Evolutionary conservation across 495 filamentous ascomycete species (phyloP).

Genomic region (Trichoderma virens): DNA sequence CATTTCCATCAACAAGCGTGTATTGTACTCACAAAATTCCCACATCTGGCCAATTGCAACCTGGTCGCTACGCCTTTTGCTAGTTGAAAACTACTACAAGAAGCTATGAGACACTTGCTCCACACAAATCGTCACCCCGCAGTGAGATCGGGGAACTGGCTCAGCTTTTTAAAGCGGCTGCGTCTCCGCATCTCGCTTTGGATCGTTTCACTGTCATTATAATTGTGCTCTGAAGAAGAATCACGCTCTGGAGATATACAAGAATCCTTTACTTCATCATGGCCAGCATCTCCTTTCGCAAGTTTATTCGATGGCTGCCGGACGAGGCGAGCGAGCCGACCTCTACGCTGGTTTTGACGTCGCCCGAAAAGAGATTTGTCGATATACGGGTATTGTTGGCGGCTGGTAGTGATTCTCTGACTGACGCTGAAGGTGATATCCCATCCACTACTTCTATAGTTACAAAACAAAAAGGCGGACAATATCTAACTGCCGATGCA

Average conservation of each 20-base stretch:
- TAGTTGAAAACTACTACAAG: background rate
- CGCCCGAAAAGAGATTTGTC: constrained; percentile 38
- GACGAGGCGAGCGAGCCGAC: constrained; percentile 32
- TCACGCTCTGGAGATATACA: background rate
- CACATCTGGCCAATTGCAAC: background rate
- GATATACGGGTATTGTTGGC: constrained; percentile 37
- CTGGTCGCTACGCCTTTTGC: background rate
- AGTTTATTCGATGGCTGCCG: constrained; percentile 38
- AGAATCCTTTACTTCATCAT: constrained; percentile 11
- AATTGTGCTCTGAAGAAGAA: background rate
- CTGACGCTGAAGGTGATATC: background rate
- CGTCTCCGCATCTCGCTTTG: background rate
- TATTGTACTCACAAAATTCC: background rate
- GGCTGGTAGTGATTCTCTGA: background rate
- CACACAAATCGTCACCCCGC: background rate
- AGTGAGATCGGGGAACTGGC: background rate
- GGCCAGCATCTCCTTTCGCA: constrained; percentile 32
- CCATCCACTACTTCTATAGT: background rate
- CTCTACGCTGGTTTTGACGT: constrained; percentile 41
- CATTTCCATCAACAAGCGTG: background rate
- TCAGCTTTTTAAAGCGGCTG: background rate
- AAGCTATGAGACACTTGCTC: background rate
- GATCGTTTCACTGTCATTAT: background rate
- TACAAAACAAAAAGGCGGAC: background rate
- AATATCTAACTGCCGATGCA: background rate